Evolutionary conservation across 1,284 basidiomycete genomes (phyloP), one percentile per base, ranked within the genome.

Genomic region (Amylostereum chailletii): DNA sequence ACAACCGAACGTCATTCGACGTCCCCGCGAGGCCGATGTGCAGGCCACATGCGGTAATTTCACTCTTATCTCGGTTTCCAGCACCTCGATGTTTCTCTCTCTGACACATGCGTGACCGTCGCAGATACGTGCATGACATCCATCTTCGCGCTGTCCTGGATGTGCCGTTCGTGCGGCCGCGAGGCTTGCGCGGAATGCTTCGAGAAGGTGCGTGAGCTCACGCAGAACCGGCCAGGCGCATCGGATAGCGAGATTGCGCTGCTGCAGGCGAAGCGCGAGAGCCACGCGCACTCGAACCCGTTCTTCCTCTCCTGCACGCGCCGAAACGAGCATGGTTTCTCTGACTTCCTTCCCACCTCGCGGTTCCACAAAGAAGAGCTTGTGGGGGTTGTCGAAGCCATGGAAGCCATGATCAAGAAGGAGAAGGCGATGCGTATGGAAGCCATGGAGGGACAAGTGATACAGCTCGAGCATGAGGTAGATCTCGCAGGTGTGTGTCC

Each of bases 61-160:
- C 19, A 19, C 82, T 70, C 10, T 42, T 30, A 34, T 50, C 34
- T 34, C 36, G 42, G 26, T 42, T 44, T 58, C 5, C 40, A 45
- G 43, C 49, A 51, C 34, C 49, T 48, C 40, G 19, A 19, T 19
- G 19, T 19, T 19, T 19, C 19, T 19, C n/a, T 43, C 27, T 7
- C 29, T 10, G 30, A 27, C 42, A 5, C 32, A 49, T 52, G 51
- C 47, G 51, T 44, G 29, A 51, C 29, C 34, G 5, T 47, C 42
- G 39, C 59, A 92, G 92, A 97, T 66, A 91, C 87, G 2, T 97
- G 94, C 65, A 86, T 89, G 69, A 93, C 91, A 3, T 92, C 90
- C 10, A 82, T 97, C 52, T 95, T 96, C 64, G 86, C 86, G 4
- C 84, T 83, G 51, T 89, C 82, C 51, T 96, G 86, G 81, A 87